Conservation (phyloP, 306 rosid genomes). For the Citrullus mucosospermus region DNA sequence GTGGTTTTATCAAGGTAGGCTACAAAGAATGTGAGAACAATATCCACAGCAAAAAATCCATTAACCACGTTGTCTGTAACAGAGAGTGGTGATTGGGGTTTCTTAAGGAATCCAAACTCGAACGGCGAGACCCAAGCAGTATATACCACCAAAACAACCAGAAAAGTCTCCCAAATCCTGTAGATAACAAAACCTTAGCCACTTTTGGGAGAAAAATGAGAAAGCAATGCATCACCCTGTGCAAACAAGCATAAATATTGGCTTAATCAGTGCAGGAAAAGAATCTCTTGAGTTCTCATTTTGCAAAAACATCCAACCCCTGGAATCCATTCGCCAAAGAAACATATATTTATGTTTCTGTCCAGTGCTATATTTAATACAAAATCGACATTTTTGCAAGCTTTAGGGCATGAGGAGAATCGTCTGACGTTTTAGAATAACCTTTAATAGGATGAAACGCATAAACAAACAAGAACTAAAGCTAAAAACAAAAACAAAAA, state of each 20-base stretch:
- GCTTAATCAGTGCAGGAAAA: background rate
- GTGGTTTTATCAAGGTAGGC: conserved; percentile 67
- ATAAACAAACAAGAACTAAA: background rate
- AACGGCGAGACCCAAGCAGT: conserved; percentile 98
- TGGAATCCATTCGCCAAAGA: background rate
- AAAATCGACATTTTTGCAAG: background rate
- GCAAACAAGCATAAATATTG: background rate
- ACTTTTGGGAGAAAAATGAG: conserved; percentile 1
- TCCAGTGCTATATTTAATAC: background rate
- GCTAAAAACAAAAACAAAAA: no score
- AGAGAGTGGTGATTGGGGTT: conserved; percentile 52
- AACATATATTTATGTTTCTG: background rate
- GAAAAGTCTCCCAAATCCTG: conserved; percentile 76
- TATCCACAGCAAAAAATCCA: conserved; percentile 63
- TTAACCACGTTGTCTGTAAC: conserved; percentile 63
- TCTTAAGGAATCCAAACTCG: conserved; percentile 73
- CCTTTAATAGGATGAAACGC: background rate
- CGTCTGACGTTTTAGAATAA: background rate
- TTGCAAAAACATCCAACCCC: background rate
- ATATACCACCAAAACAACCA: conserved; percentile 57
- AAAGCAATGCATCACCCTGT: background rate
- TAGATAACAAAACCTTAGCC: conserved; percentile 9
- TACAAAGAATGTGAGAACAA: conserved; percentile 74
- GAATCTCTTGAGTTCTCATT: background rate
- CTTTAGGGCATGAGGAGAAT: background rate